Evolutionary conservation across 179 eudicot species (phyloP), one percentile per base, ranked within the genome.

Genomic region (Silene coronaria): DNA sequence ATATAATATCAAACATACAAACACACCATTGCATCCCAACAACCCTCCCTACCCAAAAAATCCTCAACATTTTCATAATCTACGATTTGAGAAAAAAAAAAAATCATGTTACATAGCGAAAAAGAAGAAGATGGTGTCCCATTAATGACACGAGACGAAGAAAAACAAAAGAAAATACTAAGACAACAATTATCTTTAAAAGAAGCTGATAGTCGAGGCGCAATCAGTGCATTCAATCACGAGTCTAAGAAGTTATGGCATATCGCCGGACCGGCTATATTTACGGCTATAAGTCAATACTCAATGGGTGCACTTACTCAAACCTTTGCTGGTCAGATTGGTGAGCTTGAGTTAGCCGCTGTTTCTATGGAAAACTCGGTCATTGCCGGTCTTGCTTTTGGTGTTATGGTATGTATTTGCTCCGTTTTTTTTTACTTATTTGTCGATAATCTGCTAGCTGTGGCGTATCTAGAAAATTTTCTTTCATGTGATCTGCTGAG

Each of bases 221-320:
- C 67, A 0, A 5, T 81, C 0, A 65, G 67, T 34, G 86, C 81
- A 55, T 88, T 85, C 38, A 46, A 73, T 3, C 4, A 53, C 12
- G 96, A 90, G 82, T 87, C 91, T 0, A 86, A 74, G 80, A 80
- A 70, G 75, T 74, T 90, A 26, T 90, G 96, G 96, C 55, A 79
- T 8, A 75, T 90, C 7, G 91, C 92, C 8, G 96, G 96, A 0
- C 96, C 96, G 0, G 88, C 91, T 6, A 88, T 88, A 4, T 83
- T 90, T 73, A 90, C 92, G 0, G 82, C 90, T 0, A 53, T 90
- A 23, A 84, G 86, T 46, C 96, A 90, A 78, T 90, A 90, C 71
- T 88, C 92, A 2, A 78, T 90, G 77, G 90, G 90, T 11, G 95
- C 95, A 2, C 79, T 90, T 4, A 88, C 95, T 8, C 90, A 85